phyloP scores from a whole-genome alignment of 2,329 filamentous ascomycete species.

The Colletotrichum tabaci region DNA sequence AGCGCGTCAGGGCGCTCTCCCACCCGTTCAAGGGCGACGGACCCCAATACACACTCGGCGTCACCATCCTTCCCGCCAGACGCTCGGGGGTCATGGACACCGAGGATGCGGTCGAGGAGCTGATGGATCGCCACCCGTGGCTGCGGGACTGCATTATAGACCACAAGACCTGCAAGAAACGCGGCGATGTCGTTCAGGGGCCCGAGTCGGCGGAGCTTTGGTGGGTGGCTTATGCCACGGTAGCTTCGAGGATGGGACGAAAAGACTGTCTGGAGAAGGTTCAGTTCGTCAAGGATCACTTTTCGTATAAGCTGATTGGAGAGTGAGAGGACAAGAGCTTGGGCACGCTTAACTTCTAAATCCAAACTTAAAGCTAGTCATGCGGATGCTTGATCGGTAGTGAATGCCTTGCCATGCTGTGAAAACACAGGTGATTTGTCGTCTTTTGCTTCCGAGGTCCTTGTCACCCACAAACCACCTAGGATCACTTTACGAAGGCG shows the following conservation, averaged over 20 bases:
- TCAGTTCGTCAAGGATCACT: slow-evolving; percentile 24
- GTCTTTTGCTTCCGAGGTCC: no score
- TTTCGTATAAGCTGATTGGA: slow-evolving; percentile 28
- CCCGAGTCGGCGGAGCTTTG: slow-evolving; percentile 38
- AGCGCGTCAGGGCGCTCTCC: slow-evolving; percentile 42
- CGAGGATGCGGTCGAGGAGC: slow-evolving; percentile 26
- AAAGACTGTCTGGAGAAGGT: slow-evolving; percentile 34
- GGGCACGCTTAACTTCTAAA: not conserved
- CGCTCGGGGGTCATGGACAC: slow-evolving; percentile 38
- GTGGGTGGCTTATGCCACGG: slow-evolving; percentile 37
- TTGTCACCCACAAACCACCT: no score
- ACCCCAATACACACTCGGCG: slow-evolving; percentile 40
- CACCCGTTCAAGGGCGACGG: slow-evolving; percentile 43
- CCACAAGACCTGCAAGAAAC: slow-evolving; percentile 37
- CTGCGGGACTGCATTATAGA: slow-evolving; percentile 31
- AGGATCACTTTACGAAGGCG: no score
- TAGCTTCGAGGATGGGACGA: slow-evolving; percentile 19
- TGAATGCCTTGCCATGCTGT: no score
- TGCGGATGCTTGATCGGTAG: no score
- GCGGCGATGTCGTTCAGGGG: slow-evolving; percentile 31
- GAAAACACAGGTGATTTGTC: no score
- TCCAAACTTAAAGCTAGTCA: not conserved
- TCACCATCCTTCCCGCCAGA: slow-evolving; percentile 40
- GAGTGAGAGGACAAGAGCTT: not conserved
- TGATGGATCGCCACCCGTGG: slow-evolving; percentile 25